Base-by-base conservation (phyloP, 192 early-diverging fungal species). In the Dissophora globulifera region DNA sequence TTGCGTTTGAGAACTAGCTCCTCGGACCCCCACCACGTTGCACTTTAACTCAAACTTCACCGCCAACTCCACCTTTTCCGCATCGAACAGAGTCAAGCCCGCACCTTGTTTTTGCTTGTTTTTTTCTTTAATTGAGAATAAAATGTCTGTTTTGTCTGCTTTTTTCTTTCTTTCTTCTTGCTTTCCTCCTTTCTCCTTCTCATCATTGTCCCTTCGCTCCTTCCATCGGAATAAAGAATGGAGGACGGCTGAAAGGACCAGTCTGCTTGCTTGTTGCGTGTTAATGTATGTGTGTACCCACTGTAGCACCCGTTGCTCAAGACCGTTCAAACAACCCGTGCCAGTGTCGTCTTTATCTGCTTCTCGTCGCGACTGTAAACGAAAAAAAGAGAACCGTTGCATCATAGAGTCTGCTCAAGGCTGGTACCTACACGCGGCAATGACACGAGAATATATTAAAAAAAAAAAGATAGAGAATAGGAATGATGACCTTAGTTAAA, bases 321-420 rank as follows among this genome's bases (percentile, higher is more conserved):
- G 13, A 13, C 6, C 13, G 13, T 38, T n/a, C n/a, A 13, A 38
- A 38, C 6, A 6, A 13, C 35, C 35, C 7, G 6, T 38, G 35
- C 7, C 35, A 38, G 35, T 38, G 35, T 38, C 35, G 35, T 38
- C 35, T 38, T 13, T 6, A 13, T 38, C 7, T 7, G 9, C 2
- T 30, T 30, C 4, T 50, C 49, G 27, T 30, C 23, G 49, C 8
- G 5, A 25, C 22, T 8, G n/a, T 6, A 15, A 46, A 58, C 40
- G n/a, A 58, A 43, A 45, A 30, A 42, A 33, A 48, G 19, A 46
- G 46, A 23, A 47, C n/a, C 45, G 8, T 23, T 2, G 31, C 32
- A 20, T 40, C n/a, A 62, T 62, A 1, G 35, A 0, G 26, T 25
- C 33, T 19, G 16, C 42, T 64, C 62, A 64, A 29, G 43, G 61